Conservation (phyloP, 208 protist genomes). For the Trypanosoma platydactyli region DNA sequence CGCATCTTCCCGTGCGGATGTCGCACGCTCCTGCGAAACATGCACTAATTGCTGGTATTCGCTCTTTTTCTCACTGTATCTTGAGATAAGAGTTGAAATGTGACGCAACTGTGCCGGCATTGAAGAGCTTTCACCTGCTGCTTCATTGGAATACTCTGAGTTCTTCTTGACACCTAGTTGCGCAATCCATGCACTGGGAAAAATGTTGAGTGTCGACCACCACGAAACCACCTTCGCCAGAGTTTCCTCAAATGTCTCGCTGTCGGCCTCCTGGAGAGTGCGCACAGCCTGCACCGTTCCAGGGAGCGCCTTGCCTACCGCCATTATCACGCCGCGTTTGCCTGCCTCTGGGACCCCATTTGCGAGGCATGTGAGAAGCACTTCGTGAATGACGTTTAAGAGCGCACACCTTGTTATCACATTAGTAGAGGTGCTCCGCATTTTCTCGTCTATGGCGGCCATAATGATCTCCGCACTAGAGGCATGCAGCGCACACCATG, state of each 20-base stretch:
- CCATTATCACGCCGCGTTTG: constrained; percentile 57
- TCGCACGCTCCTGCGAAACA: constrained; percentile 6
- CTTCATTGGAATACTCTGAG: constrained; percentile 16
- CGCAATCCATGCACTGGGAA: constrained; percentile 68
- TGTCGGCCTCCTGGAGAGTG: constrained; percentile 25
- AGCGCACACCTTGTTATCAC: constrained; percentile 56
- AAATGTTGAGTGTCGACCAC: constrained; percentile 82
- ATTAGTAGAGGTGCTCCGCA: constrained; percentile 48
- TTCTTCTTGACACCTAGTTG: constrained; percentile 42
- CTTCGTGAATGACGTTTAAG: constrained; percentile 83
- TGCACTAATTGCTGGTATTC: constrained; percentile 36
- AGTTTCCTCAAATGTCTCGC: constrained; percentile 38
- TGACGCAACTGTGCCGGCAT: constrained; percentile 43
- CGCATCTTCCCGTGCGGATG: constrained; percentile 17
- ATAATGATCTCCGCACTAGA: constrained; percentile 71
- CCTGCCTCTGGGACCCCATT: constrained; percentile 61
- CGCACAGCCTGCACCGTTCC: constrained; percentile 44
- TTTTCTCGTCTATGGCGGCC: constrained; percentile 46
- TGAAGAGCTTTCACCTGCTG: constrained; percentile 18
- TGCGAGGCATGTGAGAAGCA: constrained; percentile 74
- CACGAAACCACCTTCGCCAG: constrained; percentile 60
- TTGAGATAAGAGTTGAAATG: constrained; percentile 46
- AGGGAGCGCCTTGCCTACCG: constrained; percentile 53
- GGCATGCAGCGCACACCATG: constrained; percentile 87
- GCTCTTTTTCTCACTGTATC: constrained; percentile 71